These are phyloP conservation scores for Geum urbanum DNA, from an alignment of 306 rosid species.

Conservation along the genomic window DNA sequence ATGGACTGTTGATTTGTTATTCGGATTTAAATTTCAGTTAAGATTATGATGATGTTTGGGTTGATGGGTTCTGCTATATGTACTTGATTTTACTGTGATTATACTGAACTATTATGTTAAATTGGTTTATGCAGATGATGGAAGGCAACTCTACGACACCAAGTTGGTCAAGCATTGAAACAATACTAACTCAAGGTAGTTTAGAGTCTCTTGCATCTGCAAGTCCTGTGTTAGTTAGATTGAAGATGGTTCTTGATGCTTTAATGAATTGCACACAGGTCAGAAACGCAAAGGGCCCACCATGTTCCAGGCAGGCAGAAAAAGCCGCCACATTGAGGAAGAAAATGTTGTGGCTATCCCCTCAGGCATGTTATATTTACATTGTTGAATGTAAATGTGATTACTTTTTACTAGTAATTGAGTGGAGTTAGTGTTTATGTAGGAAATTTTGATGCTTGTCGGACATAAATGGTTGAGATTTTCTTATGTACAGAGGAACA, in stretches of 20 bases:
- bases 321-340: slow-evolving; percentile 20
- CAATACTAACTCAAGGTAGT: too few species aligned
- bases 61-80: too few species aligned
- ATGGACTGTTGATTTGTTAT: too few species aligned
- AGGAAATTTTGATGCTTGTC: not conserved
- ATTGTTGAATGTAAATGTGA: not conserved
- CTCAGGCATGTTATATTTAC: slow-evolving; percentile 24
- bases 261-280: slow-evolving; percentile 11
- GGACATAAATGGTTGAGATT: not conserved
- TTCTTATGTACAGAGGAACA: slow-evolving; percentile 17
- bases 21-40: too few species aligned
- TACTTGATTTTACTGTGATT: too few species aligned
- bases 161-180: too few species aligned
- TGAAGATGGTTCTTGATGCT: not conserved
- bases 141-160: too few species aligned
- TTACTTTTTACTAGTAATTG: not conserved
- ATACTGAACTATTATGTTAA: too few species aligned
- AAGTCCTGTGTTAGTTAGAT: too few species aligned
- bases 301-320: slow-evolving; percentile 12
- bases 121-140: too few species aligned
- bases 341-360: slow-evolving; percentile 14
- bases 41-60: too few species aligned
- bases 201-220: not conserved
- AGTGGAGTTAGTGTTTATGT: not conserved
- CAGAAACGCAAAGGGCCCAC: slow-evolving; percentile 22